phyloP scores from a whole-genome alignment of 306 rosid genomes.

The Cercis canadensis region DNA sequence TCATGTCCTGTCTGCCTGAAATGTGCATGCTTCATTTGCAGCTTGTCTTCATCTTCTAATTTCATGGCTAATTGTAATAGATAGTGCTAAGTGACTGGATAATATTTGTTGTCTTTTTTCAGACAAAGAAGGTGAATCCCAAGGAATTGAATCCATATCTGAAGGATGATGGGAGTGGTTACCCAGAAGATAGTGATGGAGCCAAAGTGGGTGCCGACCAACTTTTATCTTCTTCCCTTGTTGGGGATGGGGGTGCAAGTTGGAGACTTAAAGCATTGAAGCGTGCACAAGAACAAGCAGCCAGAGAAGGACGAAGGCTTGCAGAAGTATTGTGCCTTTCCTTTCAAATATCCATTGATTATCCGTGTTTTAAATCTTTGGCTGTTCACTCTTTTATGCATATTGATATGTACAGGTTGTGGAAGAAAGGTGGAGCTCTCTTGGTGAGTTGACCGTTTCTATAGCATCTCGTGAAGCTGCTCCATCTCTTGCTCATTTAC shows the following conservation, averaged over 20 bases:
- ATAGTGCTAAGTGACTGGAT: constrained; percentile 4
- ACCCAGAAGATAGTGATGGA: constrained; percentile 70
- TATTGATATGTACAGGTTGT: constrained; percentile 63
- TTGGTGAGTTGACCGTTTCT: constrained; percentile 77
- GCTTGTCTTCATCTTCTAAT: no score
- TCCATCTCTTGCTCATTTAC: constrained; percentile 87
- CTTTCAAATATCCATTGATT: constrained; percentile 32
- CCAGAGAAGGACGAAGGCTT: constrained; percentile 71
- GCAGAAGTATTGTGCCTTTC: constrained; percentile 54
- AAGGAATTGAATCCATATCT: constrained; percentile 88
- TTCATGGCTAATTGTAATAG: constrained; percentile 5
- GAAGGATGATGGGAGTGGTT: constrained; percentile 80
- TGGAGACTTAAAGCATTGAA: constrained; percentile 97
- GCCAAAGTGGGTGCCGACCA: constrained; percentile 46
- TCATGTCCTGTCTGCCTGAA: constrained; percentile 18
- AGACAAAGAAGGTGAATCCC: constrained; percentile 64
- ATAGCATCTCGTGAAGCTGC: constrained; percentile 75
- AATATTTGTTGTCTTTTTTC: background rate
- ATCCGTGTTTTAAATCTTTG: background rate
- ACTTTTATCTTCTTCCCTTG: constrained; percentile 70
- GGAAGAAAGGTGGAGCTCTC: constrained; percentile 87
- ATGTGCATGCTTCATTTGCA: no score
- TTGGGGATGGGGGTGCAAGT: constrained; percentile 98
- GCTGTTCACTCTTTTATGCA: background rate
- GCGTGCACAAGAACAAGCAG: constrained; percentile 93